A percentile compares a stretch with the other conserved stretches of the same genome.
These are phyloP conservation scores for Lithocarpus polystachyus DNA, from an alignment of 306 rosid genomes.

Conservation along the genomic window DNA sequence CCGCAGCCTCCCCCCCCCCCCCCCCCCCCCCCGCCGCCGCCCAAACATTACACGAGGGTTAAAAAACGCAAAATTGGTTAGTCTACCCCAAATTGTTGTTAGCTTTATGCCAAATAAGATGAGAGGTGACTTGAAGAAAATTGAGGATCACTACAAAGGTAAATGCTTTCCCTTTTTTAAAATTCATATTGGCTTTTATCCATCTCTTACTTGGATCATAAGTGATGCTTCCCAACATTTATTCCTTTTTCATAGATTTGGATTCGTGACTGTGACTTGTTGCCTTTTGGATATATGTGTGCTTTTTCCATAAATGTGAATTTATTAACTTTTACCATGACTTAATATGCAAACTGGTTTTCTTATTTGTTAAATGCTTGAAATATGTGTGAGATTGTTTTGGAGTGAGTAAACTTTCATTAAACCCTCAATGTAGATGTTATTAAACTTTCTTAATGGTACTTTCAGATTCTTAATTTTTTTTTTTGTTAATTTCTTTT, in stretches of 20 bases:
- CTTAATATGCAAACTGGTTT: constrained; percentile 15
- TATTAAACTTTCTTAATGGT: constrained; percentile 13
- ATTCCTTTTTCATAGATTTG: constrained; percentile 34
- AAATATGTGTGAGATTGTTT: constrained; percentile 20
- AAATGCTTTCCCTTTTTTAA: constrained; percentile 45
- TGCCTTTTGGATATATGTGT: constrained; percentile 25
- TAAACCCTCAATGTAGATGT: constrained; percentile 22
- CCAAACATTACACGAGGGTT: too few species aligned
- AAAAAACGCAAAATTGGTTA: too few species aligned
- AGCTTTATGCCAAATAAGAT: too few species aligned
- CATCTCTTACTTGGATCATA: constrained; percentile 75
- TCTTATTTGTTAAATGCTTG: constrained; percentile 17
- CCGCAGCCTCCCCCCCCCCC: too few species aligned
- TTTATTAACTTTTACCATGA: constrained; percentile 22
- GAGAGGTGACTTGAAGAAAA: too few species aligned
- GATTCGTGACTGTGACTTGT: constrained; percentile 32
- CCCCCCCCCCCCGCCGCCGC: too few species aligned
- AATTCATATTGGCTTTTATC: constrained; percentile 39
- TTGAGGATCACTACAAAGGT: constrained; percentile 75
- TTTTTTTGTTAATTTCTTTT: constrained; percentile 4
- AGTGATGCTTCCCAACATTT: constrained; percentile 63
- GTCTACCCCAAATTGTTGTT: too few species aligned
- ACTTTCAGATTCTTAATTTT: background rate
- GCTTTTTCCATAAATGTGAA: constrained; percentile 34
- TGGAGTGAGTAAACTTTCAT: constrained; percentile 20